A percentile compares a stretch with the other conserved stretches of the same genome.
These are phyloP conservation scores for Daucus carota DNA, from an alignment of 129 eudicot genomes.

Conservation along the genomic window DNA sequence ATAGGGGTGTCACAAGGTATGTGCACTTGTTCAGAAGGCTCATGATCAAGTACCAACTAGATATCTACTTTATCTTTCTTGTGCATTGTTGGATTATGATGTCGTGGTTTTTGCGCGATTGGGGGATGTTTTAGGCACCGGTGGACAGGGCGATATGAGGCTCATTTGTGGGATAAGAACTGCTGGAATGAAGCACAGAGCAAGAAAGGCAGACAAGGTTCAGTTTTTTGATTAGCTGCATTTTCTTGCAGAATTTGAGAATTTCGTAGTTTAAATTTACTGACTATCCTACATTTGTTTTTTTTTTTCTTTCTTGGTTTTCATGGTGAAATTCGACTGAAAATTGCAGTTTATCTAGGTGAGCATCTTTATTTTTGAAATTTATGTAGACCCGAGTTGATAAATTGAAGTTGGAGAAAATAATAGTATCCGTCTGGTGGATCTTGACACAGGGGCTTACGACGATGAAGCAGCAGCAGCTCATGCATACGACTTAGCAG, in stretches of 20 bases:
- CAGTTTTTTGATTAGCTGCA: neutral
- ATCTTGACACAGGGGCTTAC: conserved; percentile 60
- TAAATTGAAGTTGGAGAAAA: neutral
- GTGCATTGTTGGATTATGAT: too few relatives aligned
- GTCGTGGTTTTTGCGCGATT: neutral
- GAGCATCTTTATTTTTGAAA: conserved; percentile 18
- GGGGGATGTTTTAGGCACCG: conserved; percentile 50
- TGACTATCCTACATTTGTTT: conserved; percentile 7
- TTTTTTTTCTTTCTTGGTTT: conserved; percentile 3
- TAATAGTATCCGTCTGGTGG: neutral
- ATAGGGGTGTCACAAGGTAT: conserved; percentile 70
- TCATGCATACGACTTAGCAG: conserved; percentile 90
- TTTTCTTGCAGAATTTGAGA: neutral
- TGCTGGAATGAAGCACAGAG: conserved; percentile 76
- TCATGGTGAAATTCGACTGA: conserved; percentile 21
- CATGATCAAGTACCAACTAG: neutral
- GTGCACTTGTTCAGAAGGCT: neutral
- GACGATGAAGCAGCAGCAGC: conserved; percentile 91
- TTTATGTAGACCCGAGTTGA: neutral
- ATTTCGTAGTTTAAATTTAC: neutral
- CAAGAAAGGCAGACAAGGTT: conserved; percentile 94
- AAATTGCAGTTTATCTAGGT: conserved; percentile 75
- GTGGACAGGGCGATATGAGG: conserved; percentile 91
- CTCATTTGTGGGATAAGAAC: conserved; percentile 89
- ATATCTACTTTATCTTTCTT: neutral